Conservation (phyloP, 139 green algal genomes). For the Coelastrella sp. region DNA sequence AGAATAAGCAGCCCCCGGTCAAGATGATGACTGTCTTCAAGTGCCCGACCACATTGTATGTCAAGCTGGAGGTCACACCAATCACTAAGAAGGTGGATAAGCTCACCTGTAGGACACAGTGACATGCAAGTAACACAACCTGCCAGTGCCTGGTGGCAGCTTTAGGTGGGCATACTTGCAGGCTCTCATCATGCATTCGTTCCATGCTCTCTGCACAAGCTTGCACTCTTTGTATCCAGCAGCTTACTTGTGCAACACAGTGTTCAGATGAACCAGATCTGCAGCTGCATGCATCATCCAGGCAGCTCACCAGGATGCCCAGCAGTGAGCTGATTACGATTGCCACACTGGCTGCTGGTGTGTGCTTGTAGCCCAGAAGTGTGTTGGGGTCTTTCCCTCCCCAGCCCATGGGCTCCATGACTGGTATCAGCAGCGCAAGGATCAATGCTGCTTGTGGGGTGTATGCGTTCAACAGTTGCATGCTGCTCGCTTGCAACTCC, state of each 20-base stretch:
- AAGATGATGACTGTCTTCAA: constrained; percentile 91
- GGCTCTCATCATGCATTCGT: too few relatives aligned
- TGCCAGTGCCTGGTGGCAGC: background rate
- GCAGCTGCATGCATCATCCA: too few relatives aligned
- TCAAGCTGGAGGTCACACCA: constrained; percentile 73
- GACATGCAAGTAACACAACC: background rate
- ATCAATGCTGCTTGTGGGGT: constrained; percentile 76
- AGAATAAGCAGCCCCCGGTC: constrained; percentile 83
- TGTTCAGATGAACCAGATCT: too few relatives aligned
- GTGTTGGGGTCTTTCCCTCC: background rate
- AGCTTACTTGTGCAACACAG: too few relatives aligned
- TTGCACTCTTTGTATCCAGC: too few relatives aligned
- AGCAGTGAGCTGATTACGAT: constrained; percentile 83
- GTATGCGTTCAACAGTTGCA: constrained; percentile 90
- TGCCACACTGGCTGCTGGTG: constrained; percentile 55
- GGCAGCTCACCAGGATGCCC: constrained; percentile 84
- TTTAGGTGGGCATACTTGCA: background rate
- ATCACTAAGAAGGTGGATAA: constrained; percentile 89
- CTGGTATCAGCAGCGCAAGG: constrained; percentile 74
- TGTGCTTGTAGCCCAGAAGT: constrained; percentile 55
- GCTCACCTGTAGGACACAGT: background rate
- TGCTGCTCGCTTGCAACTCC: constrained; percentile 79
- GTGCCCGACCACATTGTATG: constrained; percentile 90
- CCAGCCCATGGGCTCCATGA: constrained; percentile 57
- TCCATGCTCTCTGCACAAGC: too few relatives aligned